These are phyloP conservation scores for Leccinellum albellum DNA, from an alignment of 768 basidiomycete genomes.

Conservation along the genomic window DNA sequence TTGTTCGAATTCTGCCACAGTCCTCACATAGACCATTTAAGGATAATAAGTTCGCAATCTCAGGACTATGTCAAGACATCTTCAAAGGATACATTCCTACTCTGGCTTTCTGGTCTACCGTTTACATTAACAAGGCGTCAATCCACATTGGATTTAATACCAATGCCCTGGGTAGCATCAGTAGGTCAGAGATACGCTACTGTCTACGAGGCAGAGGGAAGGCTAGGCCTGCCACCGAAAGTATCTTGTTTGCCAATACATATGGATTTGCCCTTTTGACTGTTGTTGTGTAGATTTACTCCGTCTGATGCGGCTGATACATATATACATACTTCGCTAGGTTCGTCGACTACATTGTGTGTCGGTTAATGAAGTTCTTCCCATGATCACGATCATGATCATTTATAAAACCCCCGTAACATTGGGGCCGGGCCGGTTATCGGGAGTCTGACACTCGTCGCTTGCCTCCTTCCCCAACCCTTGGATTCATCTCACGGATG, in stretches of 20 bases:
- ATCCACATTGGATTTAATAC: background rate
- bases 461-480: background rate
- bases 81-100: background rate
- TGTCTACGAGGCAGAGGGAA: background rate
- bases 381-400: background rate
- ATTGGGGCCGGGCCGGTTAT: background rate
- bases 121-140: background rate
- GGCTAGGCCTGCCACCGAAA: slow-evolving; percentile 20
- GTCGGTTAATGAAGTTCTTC: background rate
- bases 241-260: slow-evolving; percentile 34
- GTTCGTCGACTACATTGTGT: background rate
- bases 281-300: no score
- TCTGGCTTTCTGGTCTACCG: background rate
- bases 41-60: background rate
- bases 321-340: background rate
- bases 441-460: background rate
- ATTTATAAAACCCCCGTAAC: background rate
- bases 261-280: slow-evolving; percentile 23
- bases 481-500: slow-evolving; percentile 5
- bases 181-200: background rate
- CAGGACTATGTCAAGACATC: background rate
- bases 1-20: background rate
- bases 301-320: no score
- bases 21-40: background rate
- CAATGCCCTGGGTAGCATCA: background rate